Base-by-base conservation (phyloP, 1,284 basidiomycete genomes). In the Cryptococcus maquisensis region DNA sequence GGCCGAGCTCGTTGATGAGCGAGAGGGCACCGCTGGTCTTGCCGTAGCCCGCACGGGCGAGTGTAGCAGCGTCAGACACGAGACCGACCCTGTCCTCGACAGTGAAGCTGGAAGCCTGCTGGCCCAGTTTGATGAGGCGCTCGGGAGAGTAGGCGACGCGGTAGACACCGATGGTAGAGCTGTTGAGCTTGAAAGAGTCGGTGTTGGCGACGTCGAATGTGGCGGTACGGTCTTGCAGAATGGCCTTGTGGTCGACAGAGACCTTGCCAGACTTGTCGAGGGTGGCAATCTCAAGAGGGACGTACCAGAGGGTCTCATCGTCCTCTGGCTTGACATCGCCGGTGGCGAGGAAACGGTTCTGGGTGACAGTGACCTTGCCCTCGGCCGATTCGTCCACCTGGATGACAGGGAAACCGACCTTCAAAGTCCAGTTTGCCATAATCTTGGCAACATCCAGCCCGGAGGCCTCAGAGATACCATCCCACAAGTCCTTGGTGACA, bases 341-440 rank as follows among this genome's bases (percentile, higher is more conserved):
- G 3, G 86, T 90, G 67, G 90, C 87, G 47, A 98, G 79, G 82
- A 97, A 98, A 24, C 95, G 84, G 74, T 96, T 91, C 77, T 98
- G 95, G 41, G 86, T 85, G 47, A 94, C 80, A 54, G 78, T 79
- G 62, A 94, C 85, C 62, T 73, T 74, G 16, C 86, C 85, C 46
- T 82, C 82, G 1, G 79, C 75, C 8, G 79, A 81, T 75, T 97
- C 93, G 0, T 84, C 87, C 43, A 98, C 90, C 16, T 85, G 88
- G 49, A 98, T 74, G 24, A 98, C 85, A 4, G 93, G 93, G 78
- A 86, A 93, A 24, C 90, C 90, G 59, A 87, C 85, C 82, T 92
- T 90, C 56, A 85, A 83, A 38, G 94, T 87, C 95, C 94, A 98
- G 71, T 88, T 87, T 59, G 88, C 82, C 90, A 98, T 95, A 66